Evolutionary conservation across 169 alveolate genomes (phyloP).

Genomic region (Pseudocohnilembus persalinus): DNA sequence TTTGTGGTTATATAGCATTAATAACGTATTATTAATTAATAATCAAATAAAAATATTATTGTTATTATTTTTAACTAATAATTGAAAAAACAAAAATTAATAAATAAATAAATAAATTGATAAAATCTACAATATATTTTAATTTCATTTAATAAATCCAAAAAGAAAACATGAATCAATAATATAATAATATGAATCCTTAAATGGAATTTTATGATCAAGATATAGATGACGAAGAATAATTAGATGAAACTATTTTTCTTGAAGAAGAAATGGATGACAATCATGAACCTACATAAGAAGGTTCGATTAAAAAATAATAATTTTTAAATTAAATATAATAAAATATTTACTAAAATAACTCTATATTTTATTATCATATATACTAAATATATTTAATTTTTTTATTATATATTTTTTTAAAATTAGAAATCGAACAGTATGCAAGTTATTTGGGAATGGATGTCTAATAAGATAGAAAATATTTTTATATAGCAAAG

Average conservation of each 20-base stretch:
- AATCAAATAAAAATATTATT: too few relatives aligned
- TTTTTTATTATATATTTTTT: neutral
- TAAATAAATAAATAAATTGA: too few relatives aligned
- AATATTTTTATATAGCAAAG: slow-evolving; percentile 78
- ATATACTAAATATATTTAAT: neutral
- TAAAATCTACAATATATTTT: too few relatives aligned
- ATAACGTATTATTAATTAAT: too few relatives aligned
- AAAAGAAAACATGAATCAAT: neutral
- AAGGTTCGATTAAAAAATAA: slow-evolving; percentile 22
- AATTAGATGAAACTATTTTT: slow-evolving; percentile 32
- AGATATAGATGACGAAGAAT: slow-evolving; percentile 18
- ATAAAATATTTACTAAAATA: neutral
- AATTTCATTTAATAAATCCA: too few relatives aligned
- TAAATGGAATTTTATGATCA: neutral
- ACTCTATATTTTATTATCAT: neutral
- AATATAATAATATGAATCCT: neutral
- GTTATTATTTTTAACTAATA: too few relatives aligned
- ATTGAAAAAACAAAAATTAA: too few relatives aligned
- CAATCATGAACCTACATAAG: slow-evolving; percentile 80
- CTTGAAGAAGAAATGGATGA: slow-evolving; percentile 87
- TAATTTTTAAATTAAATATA: neutral
- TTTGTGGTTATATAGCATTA: too few relatives aligned
- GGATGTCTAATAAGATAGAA: slow-evolving; percentile 74
- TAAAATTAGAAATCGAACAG: slow-evolving; percentile 76
- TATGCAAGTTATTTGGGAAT: slow-evolving; percentile 89